Percentiles rank a stretch among this genome's conserved stretches.
Evolutionary conservation across 129 eudicot genomes (phyloP).

Genomic region (Tagetes patula): DNA sequence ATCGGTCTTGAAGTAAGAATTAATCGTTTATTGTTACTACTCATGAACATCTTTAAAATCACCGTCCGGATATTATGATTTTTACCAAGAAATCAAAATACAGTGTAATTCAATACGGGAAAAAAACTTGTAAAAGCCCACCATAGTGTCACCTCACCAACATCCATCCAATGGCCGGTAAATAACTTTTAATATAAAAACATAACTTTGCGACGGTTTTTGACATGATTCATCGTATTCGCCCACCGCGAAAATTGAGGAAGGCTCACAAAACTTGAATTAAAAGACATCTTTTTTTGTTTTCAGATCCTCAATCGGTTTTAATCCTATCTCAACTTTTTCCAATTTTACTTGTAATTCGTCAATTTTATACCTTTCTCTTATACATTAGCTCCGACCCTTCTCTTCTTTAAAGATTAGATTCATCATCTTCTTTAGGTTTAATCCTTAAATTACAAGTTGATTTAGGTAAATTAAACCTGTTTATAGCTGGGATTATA

Average conservation of each 20-base stretch:
- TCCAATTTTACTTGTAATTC: neutral
- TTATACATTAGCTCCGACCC: neutral
- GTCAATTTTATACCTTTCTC: neutral
- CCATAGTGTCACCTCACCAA: too few relatives aligned
- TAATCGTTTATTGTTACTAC: too few relatives aligned
- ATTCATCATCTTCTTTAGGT: slow-evolving; percentile 7
- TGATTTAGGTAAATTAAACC: neutral
- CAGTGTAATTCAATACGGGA: too few relatives aligned
- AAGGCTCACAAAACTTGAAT: slow-evolving; percentile 16
- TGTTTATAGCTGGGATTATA: neutral
- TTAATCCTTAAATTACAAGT: neutral
- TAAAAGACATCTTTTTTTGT: slow-evolving; percentile 5
- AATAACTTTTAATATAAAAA: neutral
- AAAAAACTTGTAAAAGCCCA: too few relatives aligned
- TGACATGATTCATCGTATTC: neutral
- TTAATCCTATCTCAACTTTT: slow-evolving; percentile 3
- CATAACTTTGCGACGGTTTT: neutral
- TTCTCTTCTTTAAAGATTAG: neutral
- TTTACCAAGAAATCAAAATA: too few relatives aligned
- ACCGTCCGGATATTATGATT: too few relatives aligned
- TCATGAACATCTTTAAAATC: too few relatives aligned
- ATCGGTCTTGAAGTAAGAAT: too few relatives aligned
- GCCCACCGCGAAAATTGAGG: slow-evolving; percentile 19
- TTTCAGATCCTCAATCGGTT: slow-evolving; percentile 26
- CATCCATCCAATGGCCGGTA: neutral